Evolutionary conservation across 768 basidiomycete genomes (phyloP).

Genomic region (Pisolithus marmoratus): DNA sequence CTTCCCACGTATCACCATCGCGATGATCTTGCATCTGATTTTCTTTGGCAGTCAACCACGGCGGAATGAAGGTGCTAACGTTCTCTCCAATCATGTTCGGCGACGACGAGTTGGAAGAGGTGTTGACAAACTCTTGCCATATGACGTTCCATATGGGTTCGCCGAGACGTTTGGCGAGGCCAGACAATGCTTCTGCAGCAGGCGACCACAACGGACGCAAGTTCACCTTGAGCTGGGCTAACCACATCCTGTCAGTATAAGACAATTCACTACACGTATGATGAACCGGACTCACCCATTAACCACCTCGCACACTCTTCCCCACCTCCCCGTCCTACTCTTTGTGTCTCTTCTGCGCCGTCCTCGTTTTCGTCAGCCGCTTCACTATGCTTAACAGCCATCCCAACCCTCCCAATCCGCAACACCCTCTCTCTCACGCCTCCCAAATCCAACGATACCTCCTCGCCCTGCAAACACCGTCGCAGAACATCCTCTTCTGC

Average conservation of each 20-base stretch:
- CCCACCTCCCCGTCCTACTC: slow-evolving; percentile 31
- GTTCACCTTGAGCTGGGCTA: slow-evolving; percentile 91
- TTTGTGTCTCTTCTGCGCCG: too few species aligned
- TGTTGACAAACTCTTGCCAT: slow-evolving; percentile 42
- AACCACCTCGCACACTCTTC: slow-evolving; percentile 70
- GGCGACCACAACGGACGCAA: slow-evolving; percentile 87
- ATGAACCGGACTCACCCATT: slow-evolving; percentile 45
- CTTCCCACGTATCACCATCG: slow-evolving; percentile 42
- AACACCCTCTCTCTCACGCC: slow-evolving; percentile 83
- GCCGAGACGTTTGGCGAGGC: slow-evolving; percentile 48
- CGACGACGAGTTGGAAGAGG: slow-evolving; percentile 32
- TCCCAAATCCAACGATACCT: slow-evolving; percentile 68
- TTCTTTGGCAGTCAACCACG: slow-evolving; percentile 22
- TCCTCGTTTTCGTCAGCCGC: too few species aligned
- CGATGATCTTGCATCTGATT: slow-evolving; percentile 15
- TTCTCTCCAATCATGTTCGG: background rate
- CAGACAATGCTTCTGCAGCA: slow-evolving; percentile 59
- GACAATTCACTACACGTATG: background rate
- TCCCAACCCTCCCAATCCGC: slow-evolving; percentile 65
- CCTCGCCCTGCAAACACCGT: slow-evolving; percentile 74
- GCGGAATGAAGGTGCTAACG: slow-evolving; percentile 4
- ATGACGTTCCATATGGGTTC: slow-evolving; percentile 69
- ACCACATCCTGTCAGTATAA: background rate
- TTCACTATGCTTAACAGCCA: slow-evolving; percentile 52
- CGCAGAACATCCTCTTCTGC: slow-evolving; percentile 51